Percentiles rank a stretch among this genome's conserved stretches.
phyloP scores from a whole-genome alignment of 768 basidiomycete genomes.

The Rhodotorula kratochvilovae region DNA sequence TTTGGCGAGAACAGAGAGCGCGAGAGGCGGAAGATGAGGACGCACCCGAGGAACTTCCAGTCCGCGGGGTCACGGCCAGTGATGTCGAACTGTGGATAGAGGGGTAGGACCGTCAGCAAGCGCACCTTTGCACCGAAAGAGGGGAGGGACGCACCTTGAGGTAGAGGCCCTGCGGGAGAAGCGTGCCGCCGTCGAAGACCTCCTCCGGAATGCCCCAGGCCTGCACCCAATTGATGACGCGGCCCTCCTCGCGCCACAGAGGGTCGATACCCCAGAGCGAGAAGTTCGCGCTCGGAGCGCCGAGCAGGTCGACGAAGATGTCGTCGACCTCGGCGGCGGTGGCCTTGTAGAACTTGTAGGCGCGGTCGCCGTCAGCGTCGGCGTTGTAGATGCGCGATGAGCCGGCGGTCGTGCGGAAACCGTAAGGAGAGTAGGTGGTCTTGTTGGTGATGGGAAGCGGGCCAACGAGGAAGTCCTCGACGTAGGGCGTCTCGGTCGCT shows the following conservation, averaged over 20 bases:
- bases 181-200: slow-evolving; percentile 42
- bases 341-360: slow-evolving; percentile 12
- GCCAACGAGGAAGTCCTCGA: slow-evolving; percentile 41
- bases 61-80: slow-evolving; percentile 43
- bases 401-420: slow-evolving; percentile 36
- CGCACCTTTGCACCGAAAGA: too few species aligned
- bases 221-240: slow-evolving; percentile 40
- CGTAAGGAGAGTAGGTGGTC: slow-evolving; percentile 20
- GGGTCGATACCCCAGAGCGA: slow-evolving; percentile 42
- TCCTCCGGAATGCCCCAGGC: slow-evolving; percentile 34
- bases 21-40: too few species aligned
- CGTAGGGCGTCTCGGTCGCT: slow-evolving; percentile 33
- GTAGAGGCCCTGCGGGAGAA: slow-evolving; percentile 41
- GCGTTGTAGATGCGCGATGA: slow-evolving; percentile 38
- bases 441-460: slow-evolving; percentile 36
- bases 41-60: slow-evolving; percentile 40
- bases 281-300: neutral
- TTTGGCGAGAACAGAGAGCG: too few species aligned
- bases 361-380: slow-evolving; percentile 41
- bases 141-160: slow-evolving; percentile 44
- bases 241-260: slow-evolving; percentile 43
- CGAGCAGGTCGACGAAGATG: slow-evolving; percentile 42
- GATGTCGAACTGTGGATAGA: neutral
- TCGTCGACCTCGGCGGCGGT: slow-evolving; percentile 41
- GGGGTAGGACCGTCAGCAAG: too few species aligned